Evolutionary conservation across 2,329 filamentous ascomycete species (phyloP).

Genomic region (Alternaria brassicicola): DNA sequence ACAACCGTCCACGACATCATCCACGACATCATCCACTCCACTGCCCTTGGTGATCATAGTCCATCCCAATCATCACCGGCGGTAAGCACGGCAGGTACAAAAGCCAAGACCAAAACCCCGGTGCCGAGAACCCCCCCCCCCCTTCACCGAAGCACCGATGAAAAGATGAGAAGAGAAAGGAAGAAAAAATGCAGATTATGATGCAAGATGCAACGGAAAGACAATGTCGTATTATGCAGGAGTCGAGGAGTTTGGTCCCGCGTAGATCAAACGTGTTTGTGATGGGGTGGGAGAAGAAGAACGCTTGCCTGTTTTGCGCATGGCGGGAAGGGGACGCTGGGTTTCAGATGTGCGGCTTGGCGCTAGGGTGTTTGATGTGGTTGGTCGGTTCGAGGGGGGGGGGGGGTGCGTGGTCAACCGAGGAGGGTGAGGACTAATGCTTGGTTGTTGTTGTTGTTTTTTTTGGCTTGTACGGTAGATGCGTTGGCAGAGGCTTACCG

Average conservation of each 20-base stretch:
- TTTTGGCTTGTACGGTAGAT: not conserved
- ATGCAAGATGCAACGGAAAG: not conserved
- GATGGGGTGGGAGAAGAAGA: not conserved
- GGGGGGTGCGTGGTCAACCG: not conserved
- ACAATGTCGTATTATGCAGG: constrained; percentile 3
- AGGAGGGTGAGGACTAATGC: not conserved
- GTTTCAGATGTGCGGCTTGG: constrained; percentile 15
- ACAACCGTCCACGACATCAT: not conserved
- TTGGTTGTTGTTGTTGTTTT: not conserved
- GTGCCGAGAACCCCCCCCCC: too few species aligned
- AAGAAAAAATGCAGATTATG: not conserved
- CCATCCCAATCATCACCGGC: not conserved
- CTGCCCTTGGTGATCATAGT: not conserved
- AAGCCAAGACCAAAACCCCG: not conserved
- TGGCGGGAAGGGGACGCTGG: not conserved
- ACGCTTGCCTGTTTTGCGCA: not conserved
- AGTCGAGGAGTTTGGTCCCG: constrained; percentile 1
- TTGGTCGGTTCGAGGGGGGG: constrained; percentile 2
- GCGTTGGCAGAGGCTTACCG: not conserved
- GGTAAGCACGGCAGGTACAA: not conserved
- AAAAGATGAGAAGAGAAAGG: not conserved
- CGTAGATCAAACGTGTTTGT: constrained; percentile 17
- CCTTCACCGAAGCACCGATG: not conserved
- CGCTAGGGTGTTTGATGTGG: constrained; percentile 7
- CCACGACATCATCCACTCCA: too few species aligned